These are phyloP conservation scores for Rostrohypoxylon terebratum DNA, from an alignment of 495 filamentous ascomycete species.

Conservation along the genomic window DNA sequence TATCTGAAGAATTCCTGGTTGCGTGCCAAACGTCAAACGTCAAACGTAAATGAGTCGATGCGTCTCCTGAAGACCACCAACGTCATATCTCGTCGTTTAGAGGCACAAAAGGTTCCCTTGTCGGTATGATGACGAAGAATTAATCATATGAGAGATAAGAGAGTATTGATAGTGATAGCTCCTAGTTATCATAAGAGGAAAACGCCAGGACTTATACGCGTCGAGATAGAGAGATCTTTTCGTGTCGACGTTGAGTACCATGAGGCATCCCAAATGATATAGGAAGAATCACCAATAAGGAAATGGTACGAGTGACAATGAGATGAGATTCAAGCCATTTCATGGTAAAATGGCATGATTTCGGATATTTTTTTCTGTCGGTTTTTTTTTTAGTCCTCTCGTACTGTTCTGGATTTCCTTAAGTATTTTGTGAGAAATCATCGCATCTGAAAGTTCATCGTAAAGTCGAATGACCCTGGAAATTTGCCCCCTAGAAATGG, in stretches of 20 bases:
- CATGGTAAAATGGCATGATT: conserved; percentile 4
- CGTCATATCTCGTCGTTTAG: neutral
- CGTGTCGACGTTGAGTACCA: neutral
- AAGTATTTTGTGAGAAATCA: neutral
- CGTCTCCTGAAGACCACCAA: neutral
- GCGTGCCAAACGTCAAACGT: neutral
- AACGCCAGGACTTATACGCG: neutral
- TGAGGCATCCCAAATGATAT: conserved; percentile 4
- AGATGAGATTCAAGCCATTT: conserved; percentile 16
- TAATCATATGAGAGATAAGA: neutral
- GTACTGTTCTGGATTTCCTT: neutral
- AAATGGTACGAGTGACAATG: conserved; percentile 7
- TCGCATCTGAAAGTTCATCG: neutral
- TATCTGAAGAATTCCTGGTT: neutral
- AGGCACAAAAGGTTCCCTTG: neutral
- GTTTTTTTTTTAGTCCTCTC: conserved; percentile 19
- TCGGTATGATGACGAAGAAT: neutral
- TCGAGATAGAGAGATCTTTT: neutral
- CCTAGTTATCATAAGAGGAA: neutral
- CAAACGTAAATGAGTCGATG: neutral
- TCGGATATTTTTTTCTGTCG: conserved; percentile 30
- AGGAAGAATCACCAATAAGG: conserved; percentile 6
- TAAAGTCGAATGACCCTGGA: neutral
- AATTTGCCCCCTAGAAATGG: conserved; percentile 1
- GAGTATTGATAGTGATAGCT: neutral